Percentiles rank a stretch among this genome's conserved stretches.
Conservation (phyloP, 768 basidiomycete species). For the Pisolithus orientalis region DNA sequence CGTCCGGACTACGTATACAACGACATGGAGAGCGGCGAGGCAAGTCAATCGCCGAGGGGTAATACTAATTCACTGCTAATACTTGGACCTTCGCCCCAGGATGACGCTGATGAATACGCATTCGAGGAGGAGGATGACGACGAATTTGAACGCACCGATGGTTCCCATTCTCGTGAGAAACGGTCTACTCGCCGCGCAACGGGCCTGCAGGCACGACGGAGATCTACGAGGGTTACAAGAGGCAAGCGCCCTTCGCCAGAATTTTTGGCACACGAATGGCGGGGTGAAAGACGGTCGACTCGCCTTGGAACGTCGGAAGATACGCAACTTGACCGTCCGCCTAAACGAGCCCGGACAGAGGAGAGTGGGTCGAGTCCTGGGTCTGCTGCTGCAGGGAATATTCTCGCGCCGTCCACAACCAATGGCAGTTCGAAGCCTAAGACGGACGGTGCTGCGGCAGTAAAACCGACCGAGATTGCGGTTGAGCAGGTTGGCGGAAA, state of each 20-base stretch:
- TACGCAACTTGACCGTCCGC: slow-evolving; percentile 42
- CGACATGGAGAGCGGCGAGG: slow-evolving; percentile 61
- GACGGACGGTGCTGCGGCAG: slow-evolving; percentile 52
- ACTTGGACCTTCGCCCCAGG: slow-evolving; percentile 22
- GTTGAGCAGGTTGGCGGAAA: slow-evolving; percentile 71
- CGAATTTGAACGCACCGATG: slow-evolving; percentile 34
- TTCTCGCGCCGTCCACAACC: slow-evolving; percentile 16
- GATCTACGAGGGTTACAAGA: slow-evolving; percentile 46
- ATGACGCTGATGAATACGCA: slow-evolving; percentile 64
- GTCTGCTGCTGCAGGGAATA: slow-evolving; percentile 28
- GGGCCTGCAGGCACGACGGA: slow-evolving; percentile 35
- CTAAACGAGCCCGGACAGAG: slow-evolving; percentile 73
- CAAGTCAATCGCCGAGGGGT: slow-evolving; percentile 8
- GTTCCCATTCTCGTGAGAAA: slow-evolving; percentile 37
- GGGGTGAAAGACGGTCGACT: slow-evolving; percentile 67
- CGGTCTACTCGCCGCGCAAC: slow-evolving; percentile 37
- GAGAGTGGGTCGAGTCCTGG: slow-evolving; percentile 58
- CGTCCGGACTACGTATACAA: slow-evolving; percentile 80
- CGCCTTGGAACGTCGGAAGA: slow-evolving; percentile 57
- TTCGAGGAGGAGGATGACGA: slow-evolving; percentile 66
- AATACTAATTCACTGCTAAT: slow-evolving; percentile 18
- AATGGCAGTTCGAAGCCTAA: slow-evolving; percentile 41
- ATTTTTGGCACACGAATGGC: slow-evolving; percentile 54
- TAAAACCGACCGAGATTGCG: slow-evolving; percentile 70
- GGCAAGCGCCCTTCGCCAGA: slow-evolving; percentile 48